Base-by-base conservation (phyloP, 1,139 yeast genomes). In the Saccharomycopsis crataegensis region DNA sequence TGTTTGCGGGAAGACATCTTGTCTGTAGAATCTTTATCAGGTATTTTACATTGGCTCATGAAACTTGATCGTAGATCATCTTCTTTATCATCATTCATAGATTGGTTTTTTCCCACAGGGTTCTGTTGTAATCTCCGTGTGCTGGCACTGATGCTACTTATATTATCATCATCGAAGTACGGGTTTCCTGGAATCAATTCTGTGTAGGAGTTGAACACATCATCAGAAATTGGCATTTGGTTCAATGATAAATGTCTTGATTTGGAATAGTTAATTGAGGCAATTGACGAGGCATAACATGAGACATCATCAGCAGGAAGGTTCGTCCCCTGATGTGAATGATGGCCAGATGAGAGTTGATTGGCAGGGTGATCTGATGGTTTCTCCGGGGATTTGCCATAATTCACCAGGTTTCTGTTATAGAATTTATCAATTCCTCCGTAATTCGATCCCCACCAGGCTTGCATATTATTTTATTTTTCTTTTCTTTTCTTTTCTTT, bases 381-480 rank as follows among this genome's bases (percentile, higher is more conserved):
- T 22, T 22, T 22, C 28, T 22, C 28, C 4, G 28, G 28, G 28
- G 28, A 2, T 3, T 22, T 22, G 28, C 28, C 28, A 22, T 22
- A 22, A 22, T 22, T 22, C 31, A 43, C 16, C 33, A 12, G n/a
- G 33, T 14, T 8, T 12, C n/a, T 22, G 33, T 43, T 43, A 33
- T 22, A 8, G 33, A 43, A n/a, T 14, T 31, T 31, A 33, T 36
- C 43, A 9, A 36, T 14, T n/a, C 46, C 31, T 7, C 53, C 53
- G 40, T 38, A 50, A 38, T 50, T 44, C 12, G 34, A 12, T 6
- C 31, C 48, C 54, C 54, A 51, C 54, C 54, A 51, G n/a, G 54
- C 47, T 51, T 51, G 54, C 54, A 51, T 51, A n/a, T n/a, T n/a
- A n/a, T n/a, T n/a, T n/a, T n/a, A n/a, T n/a, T n/a, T n/a, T n/a